Evolutionary conservation across 805 yeast genomes (phyloP).

Genomic region (Yarrowia deformans): DNA sequence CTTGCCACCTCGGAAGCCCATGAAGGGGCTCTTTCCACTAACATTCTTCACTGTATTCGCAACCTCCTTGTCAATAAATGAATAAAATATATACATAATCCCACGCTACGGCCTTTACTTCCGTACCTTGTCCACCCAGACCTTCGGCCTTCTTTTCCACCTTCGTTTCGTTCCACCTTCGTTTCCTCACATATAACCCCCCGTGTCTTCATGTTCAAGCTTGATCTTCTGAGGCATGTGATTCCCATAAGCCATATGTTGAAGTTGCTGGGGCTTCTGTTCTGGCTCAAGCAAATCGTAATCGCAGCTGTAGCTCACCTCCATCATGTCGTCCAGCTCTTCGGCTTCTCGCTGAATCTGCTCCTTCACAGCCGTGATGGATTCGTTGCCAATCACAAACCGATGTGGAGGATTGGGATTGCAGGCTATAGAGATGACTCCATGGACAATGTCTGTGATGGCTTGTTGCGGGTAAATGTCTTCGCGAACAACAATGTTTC

Average conservation of each 20-base stretch:
- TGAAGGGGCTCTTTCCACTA: not conserved
- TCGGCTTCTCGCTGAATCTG: slow-evolving; percentile 29
- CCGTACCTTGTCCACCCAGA: no score
- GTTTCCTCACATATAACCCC: not conserved
- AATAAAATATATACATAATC: not conserved
- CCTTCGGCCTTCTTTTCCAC: not conserved
- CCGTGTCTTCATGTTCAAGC: slow-evolving; percentile 1
- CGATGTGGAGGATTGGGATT: slow-evolving; percentile 32
- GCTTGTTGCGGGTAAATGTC: slow-evolving; percentile 25
- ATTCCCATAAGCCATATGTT: not conserved
- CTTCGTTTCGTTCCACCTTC: not conserved
- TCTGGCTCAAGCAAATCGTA: slow-evolving; percentile 7
- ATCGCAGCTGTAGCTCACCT: slow-evolving; percentile 26
- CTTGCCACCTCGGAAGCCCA: not conserved
- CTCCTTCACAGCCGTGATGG: slow-evolving; percentile 15
- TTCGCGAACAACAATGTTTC: slow-evolving; percentile 10
- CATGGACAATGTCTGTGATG: slow-evolving; percentile 33
- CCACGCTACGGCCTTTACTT: no score
- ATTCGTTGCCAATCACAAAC: slow-evolving; percentile 20
- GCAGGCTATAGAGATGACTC: slow-evolving; percentile 16
- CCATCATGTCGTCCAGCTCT: slow-evolving; percentile 34
- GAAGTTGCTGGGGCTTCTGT: no score
- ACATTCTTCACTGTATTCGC: not conserved
- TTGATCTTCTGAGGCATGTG: slow-evolving; percentile 7
- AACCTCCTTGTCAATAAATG: not conserved